Evolutionary conservation across 805 yeast genomes (phyloP), one percentile per base, ranked within the genome.

Genomic region (Tetrapisispora pingtungensis): DNA sequence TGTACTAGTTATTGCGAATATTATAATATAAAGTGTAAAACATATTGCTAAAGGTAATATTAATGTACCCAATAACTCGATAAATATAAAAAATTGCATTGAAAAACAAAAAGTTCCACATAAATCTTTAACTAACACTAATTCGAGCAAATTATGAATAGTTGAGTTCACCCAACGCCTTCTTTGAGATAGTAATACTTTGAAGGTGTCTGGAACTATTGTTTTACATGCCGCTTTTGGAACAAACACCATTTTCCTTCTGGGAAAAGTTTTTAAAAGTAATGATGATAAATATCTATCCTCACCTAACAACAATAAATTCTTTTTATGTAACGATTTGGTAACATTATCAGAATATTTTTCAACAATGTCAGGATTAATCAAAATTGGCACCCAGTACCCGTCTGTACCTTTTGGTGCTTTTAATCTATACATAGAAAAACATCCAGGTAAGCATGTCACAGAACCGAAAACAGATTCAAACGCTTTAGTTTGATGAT

Each of bases 111-210:
- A 88, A 0, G 95, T 86, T 52, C 97, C 97, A 72, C 97, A 88
- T 51, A 88, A 71, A 61, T 89, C 96, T 43, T 79, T 78, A 17
- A 87, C 89, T 49, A 85, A 66, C 3, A 82, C 84, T 56, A 88
- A 75, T 63, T 88, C 97, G 79, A 89, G 74, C 64, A 88, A 74
- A 58, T 88, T 88, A 65, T 88, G 97, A 31, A 88, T 89, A 0
- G 97, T 89, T 4, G 96, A 87, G 64, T 88, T 88, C 54, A 88
- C 89, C 97, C 97, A 88, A 61, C 97, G 84, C 67, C 97, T 84
- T 61, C 97, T 80, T 62, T 88, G 97, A 1, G 96, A 88, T 38
- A 88, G 69, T 50, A 88, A 70, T 39, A 88, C 93, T 51, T 66
- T 72, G 61, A 88, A 88, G 42, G 73, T 72, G 54, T 80, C 83